Conservation (phyloP, 2,329 filamentous ascomycete species). For the Neofusicoccum laricinum region DNA sequence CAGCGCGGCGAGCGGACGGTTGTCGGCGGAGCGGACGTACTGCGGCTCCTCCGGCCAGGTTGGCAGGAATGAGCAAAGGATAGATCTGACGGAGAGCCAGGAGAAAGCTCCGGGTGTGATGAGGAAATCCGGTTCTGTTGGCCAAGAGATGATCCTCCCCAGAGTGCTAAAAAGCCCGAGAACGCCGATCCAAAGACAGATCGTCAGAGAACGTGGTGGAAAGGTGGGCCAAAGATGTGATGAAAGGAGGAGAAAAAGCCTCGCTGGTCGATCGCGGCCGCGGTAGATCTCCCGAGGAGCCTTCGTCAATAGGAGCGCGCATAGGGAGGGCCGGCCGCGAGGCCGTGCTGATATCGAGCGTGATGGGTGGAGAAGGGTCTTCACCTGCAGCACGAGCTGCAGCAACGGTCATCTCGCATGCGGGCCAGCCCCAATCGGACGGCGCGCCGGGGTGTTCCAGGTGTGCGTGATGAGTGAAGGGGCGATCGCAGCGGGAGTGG, state of each 20-base stretch:
- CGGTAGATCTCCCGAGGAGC: background rate
- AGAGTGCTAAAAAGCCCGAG: background rate
- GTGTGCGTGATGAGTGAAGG: background rate
- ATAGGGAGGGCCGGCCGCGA: background rate
- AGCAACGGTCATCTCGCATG: background rate
- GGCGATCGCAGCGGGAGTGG: slow-evolving; percentile 1
- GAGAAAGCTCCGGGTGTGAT: background rate
- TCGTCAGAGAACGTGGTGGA: background rate
- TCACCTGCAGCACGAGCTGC: background rate
- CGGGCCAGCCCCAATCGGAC: background rate
- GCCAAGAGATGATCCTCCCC: background rate
- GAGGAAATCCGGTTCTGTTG: background rate
- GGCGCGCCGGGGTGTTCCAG: background rate
- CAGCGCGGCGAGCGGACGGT: background rate
- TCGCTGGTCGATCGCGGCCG: background rate
- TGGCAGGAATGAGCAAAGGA: background rate
- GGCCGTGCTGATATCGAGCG: background rate
- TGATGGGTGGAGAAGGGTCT: background rate
- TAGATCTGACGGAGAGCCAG: background rate
- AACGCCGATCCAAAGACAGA: background rate
- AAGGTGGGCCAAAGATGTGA: background rate
- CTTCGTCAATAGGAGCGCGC: background rate
- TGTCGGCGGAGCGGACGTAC: background rate
- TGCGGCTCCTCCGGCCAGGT: background rate
- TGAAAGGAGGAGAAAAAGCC: background rate